Percentiles rank a stretch among this genome's conserved stretches.
Evolutionary conservation across 257 asterid genomes (phyloP).

Genomic region (Linaria vulgaris): DNA sequence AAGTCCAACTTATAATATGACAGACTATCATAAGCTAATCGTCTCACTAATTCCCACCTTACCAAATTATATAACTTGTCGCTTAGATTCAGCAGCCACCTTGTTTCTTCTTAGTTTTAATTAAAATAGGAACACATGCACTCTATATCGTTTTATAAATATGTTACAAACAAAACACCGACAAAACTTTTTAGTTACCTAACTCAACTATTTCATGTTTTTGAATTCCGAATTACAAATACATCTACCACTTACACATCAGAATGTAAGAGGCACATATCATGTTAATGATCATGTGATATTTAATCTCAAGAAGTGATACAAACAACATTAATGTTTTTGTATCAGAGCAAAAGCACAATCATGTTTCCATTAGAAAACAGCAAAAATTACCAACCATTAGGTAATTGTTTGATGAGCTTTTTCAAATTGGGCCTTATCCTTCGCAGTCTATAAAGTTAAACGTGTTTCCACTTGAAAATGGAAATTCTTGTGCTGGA

Average conservation of each 20-base stretch:
- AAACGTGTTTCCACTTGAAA: background rate
- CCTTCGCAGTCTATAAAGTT: background rate
- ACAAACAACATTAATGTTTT: background rate
- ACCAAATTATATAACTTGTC: no score
- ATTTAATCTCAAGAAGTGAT: slow-evolving; percentile 15
- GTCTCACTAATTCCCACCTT: no score
- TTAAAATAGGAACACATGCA: no score
- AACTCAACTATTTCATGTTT: slow-evolving; percentile 13
- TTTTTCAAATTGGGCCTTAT: slow-evolving; percentile 17
- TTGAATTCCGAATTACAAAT: slow-evolving; percentile 27
- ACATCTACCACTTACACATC: slow-evolving; percentile 1
- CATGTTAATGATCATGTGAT: slow-evolving; percentile 19
- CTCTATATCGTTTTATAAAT: no score
- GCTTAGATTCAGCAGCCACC: no score
- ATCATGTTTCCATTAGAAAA: slow-evolving; percentile 22
- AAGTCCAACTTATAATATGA: no score
- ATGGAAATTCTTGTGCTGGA: background rate
- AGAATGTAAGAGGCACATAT: slow-evolving; percentile 10
- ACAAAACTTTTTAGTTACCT: slow-evolving; percentile 13
- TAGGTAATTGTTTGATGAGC: background rate
- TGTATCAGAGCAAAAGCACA: slow-evolving; percentile 13
- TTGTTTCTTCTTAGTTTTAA: no score
- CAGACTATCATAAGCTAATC: no score
- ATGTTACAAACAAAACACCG: no score
- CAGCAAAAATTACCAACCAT: slow-evolving; percentile 23